phyloP scores from a whole-genome alignment of 2,329 filamentous ascomycete species.

The Cladobotryum protrusum region DNA sequence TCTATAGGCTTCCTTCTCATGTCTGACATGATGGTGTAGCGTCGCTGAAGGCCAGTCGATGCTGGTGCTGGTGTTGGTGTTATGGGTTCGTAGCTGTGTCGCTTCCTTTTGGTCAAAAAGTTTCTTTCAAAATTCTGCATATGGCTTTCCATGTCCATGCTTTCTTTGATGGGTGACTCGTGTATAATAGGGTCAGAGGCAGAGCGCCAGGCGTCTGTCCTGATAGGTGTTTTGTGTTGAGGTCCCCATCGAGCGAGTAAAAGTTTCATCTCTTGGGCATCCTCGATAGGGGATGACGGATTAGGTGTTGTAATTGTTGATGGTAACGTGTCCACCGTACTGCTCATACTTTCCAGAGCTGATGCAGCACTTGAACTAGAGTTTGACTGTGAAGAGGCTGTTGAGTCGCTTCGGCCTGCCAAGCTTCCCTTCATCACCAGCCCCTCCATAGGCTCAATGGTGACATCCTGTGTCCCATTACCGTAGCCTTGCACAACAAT shows the following conservation, averaged over 20 bases:
- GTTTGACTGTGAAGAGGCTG: conserved; percentile 20
- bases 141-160: conserved; percentile 22
- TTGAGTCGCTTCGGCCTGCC: conserved; percentile 21
- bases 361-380: conserved; percentile 19
- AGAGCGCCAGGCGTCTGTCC: conserved; percentile 15
- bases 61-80: conserved; percentile 8
- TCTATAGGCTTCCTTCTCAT: conserved; percentile 17
- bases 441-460: conserved; percentile 13
- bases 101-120: conserved; percentile 11
- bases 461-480: conserved; percentile 42
- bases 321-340: conserved; percentile 19
- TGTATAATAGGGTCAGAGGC: conserved; percentile 20
- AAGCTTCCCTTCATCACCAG: conserved; percentile 11
- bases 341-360: conserved; percentile 22
- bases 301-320: conserved; percentile 22
- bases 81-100: conserved; percentile 8
- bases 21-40: conserved; percentile 20
- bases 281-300: conserved; percentile 13
- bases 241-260: conserved; percentile 23
- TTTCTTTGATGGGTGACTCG: conserved; percentile 23
- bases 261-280: conserved; percentile 14
- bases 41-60: conserved; percentile 15
- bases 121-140: conserved; percentile 19
- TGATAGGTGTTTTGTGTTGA: conserved; percentile 18
- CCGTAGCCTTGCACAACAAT: conserved; percentile 49